phyloP scores from a whole-genome alignment of 192 early-diverging fungal species.

The Coemansia biformis region DNA sequence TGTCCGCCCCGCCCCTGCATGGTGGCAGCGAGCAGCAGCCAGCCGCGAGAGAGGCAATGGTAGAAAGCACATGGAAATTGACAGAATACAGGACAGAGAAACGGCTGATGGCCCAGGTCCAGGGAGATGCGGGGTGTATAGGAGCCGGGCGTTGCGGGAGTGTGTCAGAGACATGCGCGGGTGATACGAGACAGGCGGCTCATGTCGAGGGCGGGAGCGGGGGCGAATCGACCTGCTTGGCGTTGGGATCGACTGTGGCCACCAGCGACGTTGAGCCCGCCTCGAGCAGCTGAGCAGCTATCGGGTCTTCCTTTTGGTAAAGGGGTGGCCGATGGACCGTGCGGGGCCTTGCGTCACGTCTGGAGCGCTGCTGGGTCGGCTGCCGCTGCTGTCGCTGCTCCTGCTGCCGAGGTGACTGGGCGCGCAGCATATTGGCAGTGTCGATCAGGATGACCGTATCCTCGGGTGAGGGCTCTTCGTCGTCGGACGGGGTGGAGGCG shows the following conservation, averaged over 20 bases:
- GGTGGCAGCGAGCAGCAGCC: no score
- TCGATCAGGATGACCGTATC: constrained; percentile 26
- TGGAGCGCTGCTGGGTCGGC: constrained; percentile 1
- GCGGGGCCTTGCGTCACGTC: constrained; percentile 10
- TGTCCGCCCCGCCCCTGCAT: no score
- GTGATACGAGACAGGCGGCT: no score
- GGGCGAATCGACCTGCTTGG: constrained; percentile 31
- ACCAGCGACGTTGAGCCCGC: constrained; percentile 44
- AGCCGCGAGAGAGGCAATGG: no score
- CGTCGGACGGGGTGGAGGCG: constrained; percentile 16
- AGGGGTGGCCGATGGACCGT: constrained; percentile 24
- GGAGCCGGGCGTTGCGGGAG: no score
- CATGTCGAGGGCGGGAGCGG: no score
- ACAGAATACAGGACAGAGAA: no score
- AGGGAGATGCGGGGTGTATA: no score
- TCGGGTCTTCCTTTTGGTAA: constrained; percentile 46
- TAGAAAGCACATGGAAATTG: no score
- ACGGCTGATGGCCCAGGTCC: no score
- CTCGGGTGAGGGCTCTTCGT: constrained; percentile 8
- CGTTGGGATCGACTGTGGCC: constrained; percentile 29
- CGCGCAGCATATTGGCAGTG: not conserved
- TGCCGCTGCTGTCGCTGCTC: not conserved
- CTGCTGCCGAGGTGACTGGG: not conserved
- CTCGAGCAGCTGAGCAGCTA: constrained; percentile 43
- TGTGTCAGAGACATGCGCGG: no score